phyloP scores from a whole-genome alignment of 2,329 filamentous ascomycete genomes.

The Verticillium klebahnii region DNA sequence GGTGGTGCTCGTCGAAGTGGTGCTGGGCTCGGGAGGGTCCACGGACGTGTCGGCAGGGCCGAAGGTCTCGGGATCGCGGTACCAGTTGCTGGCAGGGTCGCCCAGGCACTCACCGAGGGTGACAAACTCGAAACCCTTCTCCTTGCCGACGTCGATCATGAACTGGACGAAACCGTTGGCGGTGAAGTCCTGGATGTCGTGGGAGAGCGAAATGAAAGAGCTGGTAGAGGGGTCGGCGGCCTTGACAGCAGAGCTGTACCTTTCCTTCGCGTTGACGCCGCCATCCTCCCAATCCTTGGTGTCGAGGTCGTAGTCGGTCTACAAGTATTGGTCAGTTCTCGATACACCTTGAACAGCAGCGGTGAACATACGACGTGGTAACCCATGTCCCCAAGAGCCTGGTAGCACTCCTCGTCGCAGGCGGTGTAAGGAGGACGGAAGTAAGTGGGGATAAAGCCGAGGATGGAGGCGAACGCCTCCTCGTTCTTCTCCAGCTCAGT shows the following conservation, averaged over 20 bases:
- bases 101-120: conserved; percentile 42
- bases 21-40: background rate
- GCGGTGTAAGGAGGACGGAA: conserved; percentile 35
- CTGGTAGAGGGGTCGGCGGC: conserved; percentile 9
- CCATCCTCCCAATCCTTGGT: conserved; percentile 24
- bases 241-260: conserved; percentile 22
- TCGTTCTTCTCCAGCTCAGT: conserved; percentile 40
- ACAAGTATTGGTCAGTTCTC: background rate
- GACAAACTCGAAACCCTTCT: conserved; percentile 35
- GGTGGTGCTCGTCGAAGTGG: background rate
- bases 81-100: conserved; percentile 41
- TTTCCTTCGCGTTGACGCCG: conserved; percentile 18
- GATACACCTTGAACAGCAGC: too few relatives aligned
- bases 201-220: conserved; percentile 26
- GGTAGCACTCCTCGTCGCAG: conserved; percentile 17
- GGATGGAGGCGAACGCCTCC: conserved; percentile 34
- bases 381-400: conserved; percentile 21
- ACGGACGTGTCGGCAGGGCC: conserved; percentile 3
- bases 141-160: conserved; percentile 35
- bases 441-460: conserved; percentile 42
- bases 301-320: conserved; percentile 25
- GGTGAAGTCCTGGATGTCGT: conserved; percentile 42
- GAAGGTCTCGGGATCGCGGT: conserved; percentile 28
- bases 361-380: conserved; percentile 26
- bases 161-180: conserved; percentile 37